Conservation (phyloP, 2,329 filamentous ascomycete genomes). For the Tolypocladium paradoxum region DNA sequence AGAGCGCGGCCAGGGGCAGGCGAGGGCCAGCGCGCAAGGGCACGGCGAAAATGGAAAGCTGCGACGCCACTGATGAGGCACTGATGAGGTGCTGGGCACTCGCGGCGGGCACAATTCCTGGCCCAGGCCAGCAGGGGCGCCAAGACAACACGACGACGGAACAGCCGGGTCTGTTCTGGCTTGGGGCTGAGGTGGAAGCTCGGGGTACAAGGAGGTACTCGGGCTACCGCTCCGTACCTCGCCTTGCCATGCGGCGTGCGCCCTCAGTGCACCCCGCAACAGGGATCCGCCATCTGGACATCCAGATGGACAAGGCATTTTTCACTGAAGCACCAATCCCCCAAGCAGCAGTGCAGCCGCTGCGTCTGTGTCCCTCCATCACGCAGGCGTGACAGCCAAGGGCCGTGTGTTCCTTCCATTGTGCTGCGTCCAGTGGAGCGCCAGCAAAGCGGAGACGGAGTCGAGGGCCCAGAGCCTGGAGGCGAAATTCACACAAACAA, state of each 20-base stretch:
- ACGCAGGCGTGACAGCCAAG: neutral
- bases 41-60: neutral
- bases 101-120: neutral
- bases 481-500: no score
- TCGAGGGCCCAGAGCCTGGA: neutral
- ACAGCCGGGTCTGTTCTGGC: neutral
- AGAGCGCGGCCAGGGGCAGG: neutral
- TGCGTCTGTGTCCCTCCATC: neutral
- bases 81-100: neutral
- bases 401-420: neutral
- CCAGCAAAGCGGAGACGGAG: neutral
- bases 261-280: neutral
- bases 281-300: slow-evolving; percentile 13
- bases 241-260: neutral
- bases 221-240: neutral
- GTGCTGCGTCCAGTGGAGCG: no score
- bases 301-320: neutral
- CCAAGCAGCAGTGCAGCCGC: neutral
- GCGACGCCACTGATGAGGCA: neutral
- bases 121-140: neutral
- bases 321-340: neutral
- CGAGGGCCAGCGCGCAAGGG: neutral
- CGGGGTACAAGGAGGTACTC: neutral
- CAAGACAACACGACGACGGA: neutral
- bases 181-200: neutral